These are phyloP conservation scores for Paraphoma chrysanthemicola DNA, from an alignment of 2,329 filamentous ascomycete genomes.

Conservation along the genomic window DNA sequence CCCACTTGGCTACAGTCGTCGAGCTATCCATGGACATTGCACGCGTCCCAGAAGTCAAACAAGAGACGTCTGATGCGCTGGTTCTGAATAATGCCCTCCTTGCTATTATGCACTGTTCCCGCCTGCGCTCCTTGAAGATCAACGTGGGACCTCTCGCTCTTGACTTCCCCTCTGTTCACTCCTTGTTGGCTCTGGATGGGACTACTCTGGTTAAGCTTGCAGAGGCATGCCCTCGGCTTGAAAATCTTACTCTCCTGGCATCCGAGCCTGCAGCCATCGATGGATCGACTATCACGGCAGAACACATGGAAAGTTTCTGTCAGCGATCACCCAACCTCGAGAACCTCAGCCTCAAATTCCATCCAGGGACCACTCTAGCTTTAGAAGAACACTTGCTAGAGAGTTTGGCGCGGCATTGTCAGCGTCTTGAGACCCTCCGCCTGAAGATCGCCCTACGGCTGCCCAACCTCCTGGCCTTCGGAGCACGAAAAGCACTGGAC, in stretches of 20 bases:
- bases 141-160: conserved; percentile 31
- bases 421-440: conserved; percentile 32
- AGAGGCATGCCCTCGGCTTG: conserved; percentile 25
- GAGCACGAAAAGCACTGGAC: too few relatives aligned
- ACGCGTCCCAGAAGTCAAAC: conserved; percentile 25
- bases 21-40: conserved; percentile 39
- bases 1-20: conserved; percentile 29
- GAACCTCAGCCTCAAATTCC: conserved; percentile 34
- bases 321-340: conserved; percentile 25
- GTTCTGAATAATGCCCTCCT: conserved; percentile 31
- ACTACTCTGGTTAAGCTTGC: conserved; percentile 27
- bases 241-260: conserved; percentile 34
- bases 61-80: conserved; percentile 20
- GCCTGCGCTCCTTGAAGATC: conserved; percentile 31
- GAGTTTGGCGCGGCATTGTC: conserved; percentile 35
- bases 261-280: conserved; percentile 37
- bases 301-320: conserved; percentile 39
- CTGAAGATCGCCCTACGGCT: conserved; percentile 35
- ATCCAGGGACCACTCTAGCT: conserved; percentile 30
- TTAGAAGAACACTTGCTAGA: conserved; percentile 34
- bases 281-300: conserved; percentile 31
- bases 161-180: conserved; percentile 30
- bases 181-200: conserved; percentile 31
- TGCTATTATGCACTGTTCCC: conserved; percentile 21
- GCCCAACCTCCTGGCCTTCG: conserved; percentile 13